Evolutionary conservation across 2,329 filamentous ascomycete genomes (phyloP).

Genomic region (Mycosphaerella sp.): DNA sequence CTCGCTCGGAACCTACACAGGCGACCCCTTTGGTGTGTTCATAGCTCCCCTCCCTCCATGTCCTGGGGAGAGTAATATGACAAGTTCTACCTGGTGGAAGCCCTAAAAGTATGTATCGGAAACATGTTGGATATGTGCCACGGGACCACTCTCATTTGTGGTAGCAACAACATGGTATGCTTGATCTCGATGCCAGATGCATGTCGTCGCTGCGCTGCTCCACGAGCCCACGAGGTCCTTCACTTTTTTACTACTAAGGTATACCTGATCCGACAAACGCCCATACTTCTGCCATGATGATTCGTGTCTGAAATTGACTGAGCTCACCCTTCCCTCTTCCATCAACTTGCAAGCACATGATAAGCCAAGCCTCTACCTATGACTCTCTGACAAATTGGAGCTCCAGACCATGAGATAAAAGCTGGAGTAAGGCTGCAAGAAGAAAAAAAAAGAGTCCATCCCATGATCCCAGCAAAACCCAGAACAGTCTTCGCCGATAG

Average conservation of each 20-base stretch:
- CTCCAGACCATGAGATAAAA: too few relatives aligned
- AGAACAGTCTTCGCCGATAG: too few relatives aligned
- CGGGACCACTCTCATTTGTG: not conserved
- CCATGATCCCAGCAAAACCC: too few relatives aligned
- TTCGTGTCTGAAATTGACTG: too few relatives aligned
- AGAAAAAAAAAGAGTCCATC: too few relatives aligned
- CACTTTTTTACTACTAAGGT: not conserved
- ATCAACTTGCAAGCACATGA: too few relatives aligned
- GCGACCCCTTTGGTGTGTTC: not conserved
- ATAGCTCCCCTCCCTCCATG: conserved; percentile 1
- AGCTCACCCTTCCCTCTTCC: too few relatives aligned
- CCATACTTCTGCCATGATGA: too few relatives aligned
- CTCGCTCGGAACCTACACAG: conserved; percentile 2
- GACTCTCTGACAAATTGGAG: too few relatives aligned
- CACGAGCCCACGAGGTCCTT: not conserved
- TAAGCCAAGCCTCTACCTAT: too few relatives aligned
- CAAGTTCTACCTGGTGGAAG: not conserved
- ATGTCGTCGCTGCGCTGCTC: not conserved
- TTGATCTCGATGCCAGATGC: not conserved
- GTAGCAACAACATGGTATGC: not conserved
- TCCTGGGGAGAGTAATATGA: not conserved
- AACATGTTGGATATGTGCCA: conserved; percentile 6
- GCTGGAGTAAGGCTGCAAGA: too few relatives aligned
- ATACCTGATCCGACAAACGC: not conserved
- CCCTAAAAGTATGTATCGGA: not conserved